Conservation (phyloP, 2,329 filamentous ascomycete species). For the Dothistroma septosporum region DNA sequence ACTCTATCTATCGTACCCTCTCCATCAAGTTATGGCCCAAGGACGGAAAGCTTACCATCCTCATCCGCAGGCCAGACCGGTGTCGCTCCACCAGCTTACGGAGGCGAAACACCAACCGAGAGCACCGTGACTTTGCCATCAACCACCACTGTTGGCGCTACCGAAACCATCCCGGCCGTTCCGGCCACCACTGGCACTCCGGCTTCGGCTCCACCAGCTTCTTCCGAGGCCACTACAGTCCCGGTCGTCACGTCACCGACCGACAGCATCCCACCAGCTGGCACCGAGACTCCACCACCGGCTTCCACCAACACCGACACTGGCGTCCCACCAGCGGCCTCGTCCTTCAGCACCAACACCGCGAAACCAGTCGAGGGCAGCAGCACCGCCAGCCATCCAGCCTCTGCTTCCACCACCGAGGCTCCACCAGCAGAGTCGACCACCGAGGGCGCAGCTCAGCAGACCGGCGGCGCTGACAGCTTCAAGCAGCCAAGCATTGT, state of each 20-base stretch:
- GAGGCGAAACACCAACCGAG: constrained; percentile 4
- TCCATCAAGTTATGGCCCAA: constrained; percentile 1
- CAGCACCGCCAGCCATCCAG: constrained; percentile 11
- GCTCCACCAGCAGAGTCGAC: constrained; percentile 16
- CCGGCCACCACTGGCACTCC: constrained; percentile 4
- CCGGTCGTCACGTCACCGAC: constrained; percentile 9
- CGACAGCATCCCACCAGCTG: neutral
- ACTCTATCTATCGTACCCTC: constrained; percentile 3
- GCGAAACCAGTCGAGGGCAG: constrained; percentile 3
- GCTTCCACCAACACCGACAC: constrained; percentile 4
- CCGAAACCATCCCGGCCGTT: constrained; percentile 4
- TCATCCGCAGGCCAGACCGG: constrained; percentile 15
- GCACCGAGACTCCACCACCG: constrained; percentile 1
- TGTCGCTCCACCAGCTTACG: constrained; percentile 7
- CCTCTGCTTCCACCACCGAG: constrained; percentile 14
- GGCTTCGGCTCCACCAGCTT: neutral
- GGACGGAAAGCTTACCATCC: constrained; percentile 22
- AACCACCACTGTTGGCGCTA: constrained; percentile 6
- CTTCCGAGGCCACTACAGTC: neutral
- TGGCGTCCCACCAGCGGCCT: neutral
- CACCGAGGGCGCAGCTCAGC: constrained; percentile 14
- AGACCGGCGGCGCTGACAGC: constrained; percentile 16
- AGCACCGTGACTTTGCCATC: constrained; percentile 7
- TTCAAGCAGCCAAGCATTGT: constrained; percentile 19
- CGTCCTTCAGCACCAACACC: constrained; percentile 2